Base-by-base conservation (phyloP, 805 yeast species). In the Wickerhamomyces sydowiorum region DNA sequence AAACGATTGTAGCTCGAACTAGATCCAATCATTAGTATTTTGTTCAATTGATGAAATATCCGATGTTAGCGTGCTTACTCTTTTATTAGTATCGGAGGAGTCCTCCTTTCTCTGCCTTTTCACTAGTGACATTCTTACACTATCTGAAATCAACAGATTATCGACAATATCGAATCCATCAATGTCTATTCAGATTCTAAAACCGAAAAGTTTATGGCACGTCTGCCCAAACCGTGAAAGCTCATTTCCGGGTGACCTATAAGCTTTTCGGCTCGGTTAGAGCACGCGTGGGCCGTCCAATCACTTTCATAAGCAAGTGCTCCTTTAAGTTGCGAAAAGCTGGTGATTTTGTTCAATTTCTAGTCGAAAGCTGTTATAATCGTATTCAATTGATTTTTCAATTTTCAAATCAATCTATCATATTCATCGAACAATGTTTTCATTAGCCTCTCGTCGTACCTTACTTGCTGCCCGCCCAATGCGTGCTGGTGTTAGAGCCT, bases 381-480 rank as follows among this genome's bases (percentile, higher is more conserved):
- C 39, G 52, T 52, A 50, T 48, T 49, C 48, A n/a, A n/a, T 45
- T 36, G 45, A 30, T 23, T 31, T 22, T 34, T 28, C 42, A 31
- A 27, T 18, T 25, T 31, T 19, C 28, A 34, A 37, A 35, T 46
- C 19, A 40, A 36, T 19, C 18, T 13, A 7, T 20, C 20, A 30
- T 22, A n/a, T 18, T 17, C 15, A 36, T 21, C 10, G 8, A 21
- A 54, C 46, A 41, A 49, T 62, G 48, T 53, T 59, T 18, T 45
- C 56, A 18, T 21, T 54, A 31, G 49, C 55, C 30, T 54, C 69
- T 44, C 70, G 71, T 59, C 69, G 72, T 59, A 66, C 66, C 41
- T 42, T 62, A 42, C 50, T 62, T 38, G 48, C 69, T 36, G 17
- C 58, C 45, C 56, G 54, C 36, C 43, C 58, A 30, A 18, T 41